phyloP scores from a whole-genome alignment of 805 yeast genomes.

The Tetrapisispora iriomotensis region DNA sequence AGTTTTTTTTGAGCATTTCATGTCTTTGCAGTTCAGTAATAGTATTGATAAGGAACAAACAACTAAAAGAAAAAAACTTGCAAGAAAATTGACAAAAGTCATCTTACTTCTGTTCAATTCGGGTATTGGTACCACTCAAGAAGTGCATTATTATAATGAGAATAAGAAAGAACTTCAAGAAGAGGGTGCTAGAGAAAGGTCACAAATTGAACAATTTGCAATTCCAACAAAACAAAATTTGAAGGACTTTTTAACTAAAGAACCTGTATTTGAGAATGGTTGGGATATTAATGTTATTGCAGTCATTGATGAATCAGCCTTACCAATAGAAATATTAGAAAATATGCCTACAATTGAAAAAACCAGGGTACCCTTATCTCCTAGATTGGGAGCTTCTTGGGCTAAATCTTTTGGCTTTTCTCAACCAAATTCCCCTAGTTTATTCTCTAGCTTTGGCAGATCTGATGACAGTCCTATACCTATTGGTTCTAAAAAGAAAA shows the following conservation, averaged over 20 bases:
- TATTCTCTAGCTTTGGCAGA: slow-evolving; percentile 1
- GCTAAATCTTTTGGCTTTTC: slow-evolving; percentile 1
- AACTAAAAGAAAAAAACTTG: slow-evolving; percentile 59
- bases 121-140: slow-evolving; percentile 54
- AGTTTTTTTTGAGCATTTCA: slow-evolving; percentile 71
- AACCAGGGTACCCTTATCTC: background rate
- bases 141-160: slow-evolving; percentile 37
- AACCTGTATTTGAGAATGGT: slow-evolving; percentile 39
- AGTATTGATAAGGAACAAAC: slow-evolving; percentile 66
- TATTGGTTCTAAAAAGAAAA: slow-evolving; percentile 2
- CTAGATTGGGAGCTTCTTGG: slow-evolving; percentile 1
- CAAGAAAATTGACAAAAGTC: slow-evolving; percentile 50
- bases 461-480: background rate
- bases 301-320: slow-evolving; percentile 32
- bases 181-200: slow-evolving; percentile 24
- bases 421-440: background rate
- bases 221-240: slow-evolving; percentile 35
- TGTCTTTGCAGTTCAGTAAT: slow-evolving; percentile 58
- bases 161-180: slow-evolving; percentile 23
- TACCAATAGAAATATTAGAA: slow-evolving; percentile 3
- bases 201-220: slow-evolving; percentile 27
- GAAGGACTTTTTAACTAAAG: slow-evolving; percentile 25
- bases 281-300: slow-evolving; percentile 59
- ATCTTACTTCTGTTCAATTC: slow-evolving; percentile 65
- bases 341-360: background rate